Base-by-base conservation (phyloP, 306 rosid genomes). In the Styphnolobium japonicum region DNA sequence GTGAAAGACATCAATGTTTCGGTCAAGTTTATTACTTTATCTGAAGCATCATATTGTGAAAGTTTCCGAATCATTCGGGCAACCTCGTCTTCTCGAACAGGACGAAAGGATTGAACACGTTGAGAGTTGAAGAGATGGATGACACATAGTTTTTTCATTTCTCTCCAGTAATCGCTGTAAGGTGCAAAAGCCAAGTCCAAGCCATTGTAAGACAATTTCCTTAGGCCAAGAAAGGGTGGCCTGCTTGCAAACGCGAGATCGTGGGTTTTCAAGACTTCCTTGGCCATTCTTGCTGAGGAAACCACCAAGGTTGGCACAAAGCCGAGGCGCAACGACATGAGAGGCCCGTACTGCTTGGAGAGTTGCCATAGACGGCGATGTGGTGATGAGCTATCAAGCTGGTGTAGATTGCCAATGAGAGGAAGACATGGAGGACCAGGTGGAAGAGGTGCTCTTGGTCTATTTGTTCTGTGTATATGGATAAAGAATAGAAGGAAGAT, bases 391-490 rank as follows among this genome's bases (percentile, higher is more conserved):
- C 7, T 14, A 12, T 80, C 67, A 63, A 90, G 67, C 1, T 71
- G 92, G 85, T 87, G 93, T 0, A 91, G 67, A 70, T 91, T 87
- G 2, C 93, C 93, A 0, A 89, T 80, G n/a, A 89, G 23, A 7
- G 96, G 96, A 78, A 91, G 89, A 8, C 68, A 68, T 3, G 58
- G 74, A 55, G 96, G 96, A 25, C 87, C 78, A 0, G 93, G 93
- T 34, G 92, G 87, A 33, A 25, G 64, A 16, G 5, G 5, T 12
- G 63, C 0, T 65, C 11, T 49, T 48, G 43, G 2, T 60, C 29
- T 60, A 3, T 25, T 68, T 42, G 7, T 67, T 16, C 0, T 52
- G 16, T 33, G 34, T 18, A 0, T 77, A 14, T 22, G 66, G 19
- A 73, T n/a, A 0, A 83, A 27, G 75, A 77, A 46, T 21, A 73